phyloP scores from a whole-genome alignment of 306 rosid genomes.

The Datisca glomerata region DNA sequence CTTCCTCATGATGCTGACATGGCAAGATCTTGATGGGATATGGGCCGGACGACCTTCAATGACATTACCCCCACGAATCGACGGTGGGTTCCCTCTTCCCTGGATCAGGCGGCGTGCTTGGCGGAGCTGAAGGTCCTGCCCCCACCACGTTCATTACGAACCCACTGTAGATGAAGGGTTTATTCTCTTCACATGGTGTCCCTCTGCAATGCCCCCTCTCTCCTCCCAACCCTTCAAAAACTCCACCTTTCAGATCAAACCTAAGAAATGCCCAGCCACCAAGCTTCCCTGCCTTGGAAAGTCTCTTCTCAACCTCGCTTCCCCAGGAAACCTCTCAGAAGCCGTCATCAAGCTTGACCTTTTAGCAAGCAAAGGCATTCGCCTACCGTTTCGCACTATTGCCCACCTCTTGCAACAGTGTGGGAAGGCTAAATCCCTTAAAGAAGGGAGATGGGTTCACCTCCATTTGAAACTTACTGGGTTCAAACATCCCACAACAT shows the following conservation, averaged over 20 bases:
- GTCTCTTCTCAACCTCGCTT: slow-evolving; percentile 28
- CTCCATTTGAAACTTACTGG: slow-evolving; percentile 62
- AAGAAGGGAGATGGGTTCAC: slow-evolving; percentile 54
- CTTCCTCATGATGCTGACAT: too few species aligned
- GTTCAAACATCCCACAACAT: slow-evolving; percentile 40
- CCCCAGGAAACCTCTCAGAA: slow-evolving; percentile 33
- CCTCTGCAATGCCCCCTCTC: slow-evolving; percentile 51
- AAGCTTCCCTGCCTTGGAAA: slow-evolving; percentile 43
- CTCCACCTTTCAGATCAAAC: slow-evolving; percentile 7
- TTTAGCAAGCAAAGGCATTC: slow-evolving; percentile 48
- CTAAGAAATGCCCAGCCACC: slow-evolving; percentile 14
- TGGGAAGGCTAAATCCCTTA: slow-evolving; percentile 25
- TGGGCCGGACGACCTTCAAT: too few species aligned
- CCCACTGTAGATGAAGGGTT: slow-evolving; percentile 24
- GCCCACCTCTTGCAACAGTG: slow-evolving; percentile 54
- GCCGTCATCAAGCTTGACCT: slow-evolving; percentile 57
- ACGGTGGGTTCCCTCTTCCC: too few species aligned
- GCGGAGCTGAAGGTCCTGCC: too few species aligned
- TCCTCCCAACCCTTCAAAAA: slow-evolving; percentile 18
- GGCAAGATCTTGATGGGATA: too few species aligned
- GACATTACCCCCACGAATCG: too few species aligned
- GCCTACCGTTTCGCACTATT: slow-evolving; percentile 46
- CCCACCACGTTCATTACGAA: background rate
- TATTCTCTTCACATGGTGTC: slow-evolving; percentile 19
- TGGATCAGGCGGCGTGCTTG: too few species aligned